Evolutionary conservation across 441 rosid species (phyloP), one percentile per base, ranked within the genome.

Genomic region (Gossypium schwendimanii): DNA sequence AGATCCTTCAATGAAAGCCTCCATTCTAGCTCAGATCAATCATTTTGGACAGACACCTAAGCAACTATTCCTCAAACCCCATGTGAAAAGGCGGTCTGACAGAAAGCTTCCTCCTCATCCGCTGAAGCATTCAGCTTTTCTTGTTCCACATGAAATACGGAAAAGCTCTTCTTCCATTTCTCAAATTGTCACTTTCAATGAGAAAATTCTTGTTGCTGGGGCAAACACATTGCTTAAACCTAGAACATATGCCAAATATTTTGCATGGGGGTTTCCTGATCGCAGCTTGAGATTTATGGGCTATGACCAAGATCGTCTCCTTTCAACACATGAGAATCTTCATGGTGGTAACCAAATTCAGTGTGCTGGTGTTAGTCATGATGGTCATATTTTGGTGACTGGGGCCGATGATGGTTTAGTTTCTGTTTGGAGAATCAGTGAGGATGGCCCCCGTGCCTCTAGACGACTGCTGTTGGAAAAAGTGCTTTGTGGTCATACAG

Each of bases 181-280:
- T 77, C 99, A 94, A 80, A 94, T 96, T 77, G 79, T 94, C 60
- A 86, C 84, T 69, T 77, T 81, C 78, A 84, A 92, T 66, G 99
- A 96, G 70, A 96, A 91, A 85, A 85, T 94, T 68, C 94, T 96
- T 26, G 80, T 91, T 71, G 88, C 94, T 0, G 91, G 98, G 78
- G 69, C 79, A 39, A 94, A 91, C 81, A 85, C 80, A 74, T 78
- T 92, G 84, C 90, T 96, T 71, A 96, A 96, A 81, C 98, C 99
- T 41, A 89, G 89, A 82, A 90, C 97, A 24, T 90, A 86, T 76
- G 77, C 86, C 76, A 96, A 94, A 77, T 94, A 92, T 77, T 86
- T 96, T 14, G 84, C 96, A 33, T 96, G 99, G 99, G 98, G 98
- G 15, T 96, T 96, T 74, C 97, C 99, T 1, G 99, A 96, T 77